These are phyloP conservation scores for Trametes coccinea DNA, from an alignment of 768 basidiomycete species.

Conservation along the genomic window DNA sequence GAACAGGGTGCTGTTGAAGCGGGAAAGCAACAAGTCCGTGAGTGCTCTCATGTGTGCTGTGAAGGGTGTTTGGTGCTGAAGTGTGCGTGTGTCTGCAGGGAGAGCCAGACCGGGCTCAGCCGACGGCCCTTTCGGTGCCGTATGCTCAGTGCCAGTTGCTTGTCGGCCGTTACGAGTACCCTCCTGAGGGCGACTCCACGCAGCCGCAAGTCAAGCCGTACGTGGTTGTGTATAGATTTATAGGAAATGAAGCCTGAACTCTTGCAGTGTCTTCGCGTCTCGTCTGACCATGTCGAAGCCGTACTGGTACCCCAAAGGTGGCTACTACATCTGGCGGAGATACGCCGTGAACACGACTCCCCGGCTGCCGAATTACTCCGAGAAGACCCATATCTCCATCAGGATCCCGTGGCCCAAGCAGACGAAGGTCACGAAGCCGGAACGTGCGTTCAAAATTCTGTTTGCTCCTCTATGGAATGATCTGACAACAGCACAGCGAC, in stretches of 20 bases:
- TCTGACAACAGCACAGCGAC: conserved; percentile 41
- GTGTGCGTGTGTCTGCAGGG: too few species aligned
- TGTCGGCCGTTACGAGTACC: conserved; percentile 64
- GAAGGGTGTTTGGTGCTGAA: conserved; percentile 4
- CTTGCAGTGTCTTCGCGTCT: conserved; percentile 70
- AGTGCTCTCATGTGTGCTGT: conserved; percentile 14
- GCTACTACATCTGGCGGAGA: conserved; percentile 72
- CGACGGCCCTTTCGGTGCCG: conserved; percentile 48
- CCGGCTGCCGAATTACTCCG: conserved; percentile 45
- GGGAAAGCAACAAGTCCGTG: conserved; percentile 36
- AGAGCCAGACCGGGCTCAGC: conserved; percentile 19
- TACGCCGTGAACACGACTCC: conserved; percentile 68
- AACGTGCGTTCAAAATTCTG: conserved; percentile 37
- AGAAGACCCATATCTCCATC: conserved; percentile 35
- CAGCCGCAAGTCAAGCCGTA: conserved; percentile 33
- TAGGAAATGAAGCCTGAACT: not conserved
- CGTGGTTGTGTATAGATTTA: conserved; percentile 1
- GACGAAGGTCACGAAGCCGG: conserved; percentile 38
- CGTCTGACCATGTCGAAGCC: conserved; percentile 65
- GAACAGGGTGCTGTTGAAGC: conserved; percentile 63
- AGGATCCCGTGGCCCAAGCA: conserved; percentile 71
- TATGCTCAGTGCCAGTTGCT: conserved; percentile 83
- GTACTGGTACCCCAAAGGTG: conserved; percentile 53
- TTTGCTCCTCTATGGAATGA: not conserved
- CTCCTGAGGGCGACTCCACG: conserved; percentile 35